Base-by-base conservation (phyloP, 805 yeast species). In the Diddensiella transvaalensis region DNA sequence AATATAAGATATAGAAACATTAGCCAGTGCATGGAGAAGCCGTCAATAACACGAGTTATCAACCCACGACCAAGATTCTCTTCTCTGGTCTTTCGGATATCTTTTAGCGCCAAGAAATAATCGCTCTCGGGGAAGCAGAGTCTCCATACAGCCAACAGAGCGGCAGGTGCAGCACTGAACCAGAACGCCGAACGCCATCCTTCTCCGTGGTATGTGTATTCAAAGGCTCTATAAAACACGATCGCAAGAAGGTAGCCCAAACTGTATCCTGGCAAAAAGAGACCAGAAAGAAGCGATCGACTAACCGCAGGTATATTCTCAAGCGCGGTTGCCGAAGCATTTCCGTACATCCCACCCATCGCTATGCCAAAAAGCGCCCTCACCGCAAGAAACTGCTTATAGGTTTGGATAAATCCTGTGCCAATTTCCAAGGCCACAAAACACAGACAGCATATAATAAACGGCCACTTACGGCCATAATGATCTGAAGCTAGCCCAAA, bases 231-330 rank as follows among this genome's bases (percentile, higher is more conserved):
- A 60, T 70, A 75, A 67, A 83, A 83, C 15, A 80, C 67, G 33
- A 78, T 81, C 1, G 82, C 85, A 21, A 82, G 68, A 43, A 83
- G 71, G 58, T 80, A 82, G 8, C 88, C 89, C 51, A 82, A 70
- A n/a, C 82, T 81, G 55, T 83, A 87, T 50, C 95, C 95, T 60
- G 85, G 85, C 66, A 85, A 93, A 62, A 87, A 78, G 35, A 85
- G 63, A 42, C 88, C 88, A 11, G 83, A 77, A 22, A 83, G 60
- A 36, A 80, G 64, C 37, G 85, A 83, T 55, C 83, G 73, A n/a
- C 85, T 77, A 24, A 63, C 68, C 1, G 62, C 62, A 1, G 87
- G 87, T 43, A 78, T 72, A 57, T 82, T 83, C 57, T 81, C 85
- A 23, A 84, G 70, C 4, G 87, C 80, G 3, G 82, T 77, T 8